Evolutionary conservation across 768 basidiomycete genomes (phyloP).

Genomic region (Lentinula edodes): DNA sequence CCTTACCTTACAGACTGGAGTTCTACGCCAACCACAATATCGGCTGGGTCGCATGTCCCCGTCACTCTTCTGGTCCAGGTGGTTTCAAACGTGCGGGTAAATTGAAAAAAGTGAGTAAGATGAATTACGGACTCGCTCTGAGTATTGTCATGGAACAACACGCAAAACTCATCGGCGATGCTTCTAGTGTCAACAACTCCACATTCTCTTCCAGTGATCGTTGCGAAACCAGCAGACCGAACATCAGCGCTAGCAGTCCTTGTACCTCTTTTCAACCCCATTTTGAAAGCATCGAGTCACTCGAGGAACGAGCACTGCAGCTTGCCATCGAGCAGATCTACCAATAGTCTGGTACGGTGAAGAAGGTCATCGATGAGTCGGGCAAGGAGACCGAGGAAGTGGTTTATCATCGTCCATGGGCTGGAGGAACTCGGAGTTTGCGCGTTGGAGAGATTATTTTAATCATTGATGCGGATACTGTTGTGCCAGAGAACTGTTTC

Average conservation of each 20-base stretch:
- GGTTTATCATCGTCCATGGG: conserved; percentile 58
- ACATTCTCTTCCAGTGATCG: conserved; percentile 14
- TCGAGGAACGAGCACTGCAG: conserved; percentile 70
- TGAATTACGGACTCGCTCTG: conserved; percentile 72
- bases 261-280: background rate
- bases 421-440: conserved; percentile 66
- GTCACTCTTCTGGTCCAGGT: conserved; percentile 61
- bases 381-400: conserved; percentile 14
- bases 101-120: conserved; percentile 84
- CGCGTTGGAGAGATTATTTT: conserved; percentile 77
- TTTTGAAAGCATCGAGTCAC: conserved; percentile 33
- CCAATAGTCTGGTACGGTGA: conserved; percentile 40
- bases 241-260: background rate
- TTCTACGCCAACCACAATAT: conserved; percentile 75
- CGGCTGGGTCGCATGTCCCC: conserved; percentile 72
- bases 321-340: conserved; percentile 70
- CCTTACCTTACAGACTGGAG: conserved; percentile 23
- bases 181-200: background rate
- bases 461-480: conserved; percentile 75
- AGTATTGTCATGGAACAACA: conserved; percentile 56
- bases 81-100: conserved; percentile 90
- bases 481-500: conserved; percentile 84
- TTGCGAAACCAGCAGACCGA: conserved; percentile 33
- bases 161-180: conserved; percentile 28
- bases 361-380: background rate